Conservation (phyloP, 495 filamentous ascomycete genomes). For the Podospora pseudocomata region DNA sequence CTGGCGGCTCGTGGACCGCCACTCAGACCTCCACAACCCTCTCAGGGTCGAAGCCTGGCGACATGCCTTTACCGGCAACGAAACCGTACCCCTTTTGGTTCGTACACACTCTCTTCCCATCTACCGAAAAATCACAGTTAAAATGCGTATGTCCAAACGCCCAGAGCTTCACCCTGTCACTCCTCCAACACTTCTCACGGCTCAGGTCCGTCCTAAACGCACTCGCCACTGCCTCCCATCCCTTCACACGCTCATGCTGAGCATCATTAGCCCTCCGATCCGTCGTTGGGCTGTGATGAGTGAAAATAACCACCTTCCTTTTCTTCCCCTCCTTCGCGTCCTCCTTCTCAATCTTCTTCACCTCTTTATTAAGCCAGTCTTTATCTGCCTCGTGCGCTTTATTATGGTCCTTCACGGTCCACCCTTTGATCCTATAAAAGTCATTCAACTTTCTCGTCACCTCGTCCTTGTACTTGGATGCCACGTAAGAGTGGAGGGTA, state of each 20-base stretch:
- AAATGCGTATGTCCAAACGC: constrained; percentile 57
- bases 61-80: neutral
- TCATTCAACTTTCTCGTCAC: constrained; percentile 44
- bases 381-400: constrained; percentile 42
- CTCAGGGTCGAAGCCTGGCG: neutral
- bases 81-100: constrained; percentile 34
- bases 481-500: constrained; percentile 43
- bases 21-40: neutral
- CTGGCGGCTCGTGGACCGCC: too few relatives aligned
- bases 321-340: constrained; percentile 28
- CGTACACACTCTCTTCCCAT: constrained; percentile 20
- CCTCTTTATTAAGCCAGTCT: constrained; percentile 49
- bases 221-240: constrained; percentile 14
- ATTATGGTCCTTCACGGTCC: constrained; percentile 46
- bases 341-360: constrained; percentile 42
- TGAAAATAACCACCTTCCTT: constrained; percentile 47
- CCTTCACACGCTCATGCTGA: constrained; percentile 32
- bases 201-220: constrained; percentile 46
- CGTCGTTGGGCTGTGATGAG: constrained; percentile 48
- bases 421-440: constrained; percentile 47
- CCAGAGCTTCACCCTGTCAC: constrained; percentile 44
- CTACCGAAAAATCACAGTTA: constrained; percentile 27
- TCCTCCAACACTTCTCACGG: constrained; percentile 41
- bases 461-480: constrained; percentile 21
- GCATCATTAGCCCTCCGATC: constrained; percentile 39